Evolutionary conservation across 2,329 filamentous ascomycete genomes (phyloP).

Genomic region (Penicillium sp.): DNA sequence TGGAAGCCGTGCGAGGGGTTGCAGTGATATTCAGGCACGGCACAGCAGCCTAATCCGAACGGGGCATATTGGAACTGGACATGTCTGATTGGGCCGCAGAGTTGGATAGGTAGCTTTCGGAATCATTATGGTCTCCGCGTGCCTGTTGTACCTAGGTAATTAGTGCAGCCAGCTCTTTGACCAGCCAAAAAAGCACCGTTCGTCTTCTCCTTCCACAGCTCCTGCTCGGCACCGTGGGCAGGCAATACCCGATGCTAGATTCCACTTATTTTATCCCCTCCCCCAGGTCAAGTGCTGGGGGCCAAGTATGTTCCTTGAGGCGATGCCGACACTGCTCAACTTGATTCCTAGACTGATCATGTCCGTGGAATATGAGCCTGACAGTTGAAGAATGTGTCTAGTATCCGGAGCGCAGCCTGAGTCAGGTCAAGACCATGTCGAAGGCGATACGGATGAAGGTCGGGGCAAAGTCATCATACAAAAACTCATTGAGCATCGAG

Average conservation of each 20-base stretch:
- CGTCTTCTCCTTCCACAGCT: no score
- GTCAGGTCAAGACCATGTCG: background rate
- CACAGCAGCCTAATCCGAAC: slow-evolving; percentile 4
- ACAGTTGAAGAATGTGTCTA: background rate
- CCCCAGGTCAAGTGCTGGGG: background rate
- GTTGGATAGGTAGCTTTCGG: background rate
- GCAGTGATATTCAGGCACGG: slow-evolving; percentile 11
- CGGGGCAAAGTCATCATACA: no score
- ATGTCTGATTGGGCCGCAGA: background rate
- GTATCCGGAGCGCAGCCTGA: background rate
- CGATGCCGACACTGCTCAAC: background rate
- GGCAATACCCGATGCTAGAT: background rate
- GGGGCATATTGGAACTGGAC: slow-evolving; percentile 8
- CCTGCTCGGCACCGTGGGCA: no score
- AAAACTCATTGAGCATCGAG: background rate
- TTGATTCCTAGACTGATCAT: background rate
- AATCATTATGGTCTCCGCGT: background rate
- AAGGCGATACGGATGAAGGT: background rate
- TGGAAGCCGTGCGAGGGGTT: background rate
- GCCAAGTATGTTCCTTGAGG: background rate
- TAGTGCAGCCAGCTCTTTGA: background rate
- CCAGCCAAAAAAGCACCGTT: no score
- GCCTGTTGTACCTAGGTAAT: background rate
- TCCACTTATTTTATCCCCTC: background rate
- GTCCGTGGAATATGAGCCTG: background rate